Percentiles rank a stretch among this genome's conserved stretches.
Conservation (phyloP, 306 rosid genomes). For the Cucumis melo region DNA sequence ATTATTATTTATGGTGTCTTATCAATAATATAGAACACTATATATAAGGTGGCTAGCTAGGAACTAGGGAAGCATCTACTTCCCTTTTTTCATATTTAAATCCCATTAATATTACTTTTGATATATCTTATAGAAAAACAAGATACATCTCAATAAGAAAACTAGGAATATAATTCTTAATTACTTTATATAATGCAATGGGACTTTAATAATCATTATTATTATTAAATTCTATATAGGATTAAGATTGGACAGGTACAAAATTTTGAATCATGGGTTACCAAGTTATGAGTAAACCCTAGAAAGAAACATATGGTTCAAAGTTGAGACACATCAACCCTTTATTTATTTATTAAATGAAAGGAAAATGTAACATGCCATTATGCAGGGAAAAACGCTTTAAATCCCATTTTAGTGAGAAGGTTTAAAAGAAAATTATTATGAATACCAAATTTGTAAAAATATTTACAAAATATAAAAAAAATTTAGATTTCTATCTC, state of each 20-base stretch:
- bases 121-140: not conserved
- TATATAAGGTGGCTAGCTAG: not conserved
- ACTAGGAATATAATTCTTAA: not conserved
- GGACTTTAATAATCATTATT: not conserved
- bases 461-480: too few relatives aligned
- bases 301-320: not conserved
- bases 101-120: not conserved
- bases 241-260: not conserved
- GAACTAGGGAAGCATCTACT: not conserved
- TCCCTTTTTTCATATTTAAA: not conserved
- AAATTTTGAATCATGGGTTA: not conserved
- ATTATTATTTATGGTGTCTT: not conserved
- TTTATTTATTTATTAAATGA: not conserved
- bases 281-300: not conserved
- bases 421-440: too few relatives aligned
- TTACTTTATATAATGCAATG: not conserved
- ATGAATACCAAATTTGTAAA: too few relatives aligned
- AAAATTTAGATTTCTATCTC: too few relatives aligned
- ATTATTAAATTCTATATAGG: not conserved
- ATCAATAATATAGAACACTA: not conserved
- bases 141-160: not conserved
- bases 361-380: not conserved
- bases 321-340: not conserved
- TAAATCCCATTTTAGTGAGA: too few relatives aligned
- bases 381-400: too few relatives aligned